A percentile compares a stretch with the other conserved stretches of the same genome.
Evolutionary conservation across 2,329 filamentous ascomycete genomes (phyloP).

Genomic region (Beauveria pseudobassiana): DNA sequence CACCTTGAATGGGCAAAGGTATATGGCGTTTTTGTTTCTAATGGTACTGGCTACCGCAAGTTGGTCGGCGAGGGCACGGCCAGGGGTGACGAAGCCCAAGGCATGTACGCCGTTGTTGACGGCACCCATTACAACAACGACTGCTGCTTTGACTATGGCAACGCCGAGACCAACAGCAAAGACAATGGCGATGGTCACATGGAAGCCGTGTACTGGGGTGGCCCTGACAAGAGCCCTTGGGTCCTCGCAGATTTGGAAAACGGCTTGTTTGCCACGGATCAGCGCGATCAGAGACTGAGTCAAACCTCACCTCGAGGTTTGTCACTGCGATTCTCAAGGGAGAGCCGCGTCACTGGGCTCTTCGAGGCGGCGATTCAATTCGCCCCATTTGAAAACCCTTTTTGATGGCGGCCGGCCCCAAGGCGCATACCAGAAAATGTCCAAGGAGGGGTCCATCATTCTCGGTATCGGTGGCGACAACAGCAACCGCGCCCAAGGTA

Average conservation of each 20-base stretch:
- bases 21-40: conserved; percentile 56
- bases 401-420: conserved; percentile 49
- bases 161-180: conserved; percentile 42
- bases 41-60: conserved; percentile 57
- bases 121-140: conserved; percentile 50
- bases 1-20: conserved; percentile 50
- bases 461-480: conserved; percentile 68
- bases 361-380: conserved; percentile 49
- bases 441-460: conserved; percentile 57
- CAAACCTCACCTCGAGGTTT: conserved; percentile 47
- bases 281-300: conserved; percentile 43
- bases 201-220: conserved; percentile 63
- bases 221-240: conserved; percentile 55
- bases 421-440: conserved; percentile 55
- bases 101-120: conserved; percentile 54
- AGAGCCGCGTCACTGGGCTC: conserved; percentile 46
- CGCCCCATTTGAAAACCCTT: conserved; percentile 48
- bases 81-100: conserved; percentile 46
- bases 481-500: conserved; percentile 50
- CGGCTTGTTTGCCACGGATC: conserved; percentile 52
- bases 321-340: conserved; percentile 52
- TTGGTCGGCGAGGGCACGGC: conserved; percentile 45
- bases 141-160: conserved; percentile 53
- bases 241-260: conserved; percentile 65
- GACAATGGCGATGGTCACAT: conserved; percentile 58